Evolutionary conservation across 441 rosid species (phyloP), one percentile per base, ranked within the genome.

Genomic region (Arabidopsis hybrid): DNA sequence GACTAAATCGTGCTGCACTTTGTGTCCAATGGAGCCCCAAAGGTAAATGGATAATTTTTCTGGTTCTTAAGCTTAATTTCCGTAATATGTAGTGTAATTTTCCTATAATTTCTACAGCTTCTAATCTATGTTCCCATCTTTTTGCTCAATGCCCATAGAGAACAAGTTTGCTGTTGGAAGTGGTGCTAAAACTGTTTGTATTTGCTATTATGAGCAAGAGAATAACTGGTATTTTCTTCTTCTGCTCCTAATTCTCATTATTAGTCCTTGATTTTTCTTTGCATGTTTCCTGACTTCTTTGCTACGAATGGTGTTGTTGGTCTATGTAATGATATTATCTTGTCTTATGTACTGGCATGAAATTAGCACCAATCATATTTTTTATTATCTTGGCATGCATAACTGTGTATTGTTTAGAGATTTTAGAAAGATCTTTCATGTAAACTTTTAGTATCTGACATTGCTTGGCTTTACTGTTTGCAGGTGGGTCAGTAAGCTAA

Each of bases 401-500:
- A n/a, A 34, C 14, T 55, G 14, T 45, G 43, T 61, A 36, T 6
- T 75, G 7, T 35, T 17, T 26, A 45, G 13, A 62, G 36, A 50
- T 69, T 40, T 45, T 76, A 34, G 6, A 21, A 1, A 42, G n/a
- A 32, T 57, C 11, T 42, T n/a, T 58, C 17, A 26, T 43, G 42
- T 65, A 16, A 34, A 18, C 8, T 66, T 51, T 42, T 0, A 4
- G n/a, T 59, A 26, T 47, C 72, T 73, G 50, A 78, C 72, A 67
- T 57, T 72, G 32, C 50, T 32, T 75, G 66, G 59, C 47, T 80
- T 51, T 70, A 8, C 76, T 64, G 13, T 60, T 73, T 47, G 51
- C 89, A 95, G 99, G 99, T 93, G 99, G 99, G 97, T 93, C 69
- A 95, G 98, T 83, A 95, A 93, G 82, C 91, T 95, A 67, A 88